Evolutionary conservation across 805 yeast species (phyloP).

Genomic region (Candida piceae): DNA sequence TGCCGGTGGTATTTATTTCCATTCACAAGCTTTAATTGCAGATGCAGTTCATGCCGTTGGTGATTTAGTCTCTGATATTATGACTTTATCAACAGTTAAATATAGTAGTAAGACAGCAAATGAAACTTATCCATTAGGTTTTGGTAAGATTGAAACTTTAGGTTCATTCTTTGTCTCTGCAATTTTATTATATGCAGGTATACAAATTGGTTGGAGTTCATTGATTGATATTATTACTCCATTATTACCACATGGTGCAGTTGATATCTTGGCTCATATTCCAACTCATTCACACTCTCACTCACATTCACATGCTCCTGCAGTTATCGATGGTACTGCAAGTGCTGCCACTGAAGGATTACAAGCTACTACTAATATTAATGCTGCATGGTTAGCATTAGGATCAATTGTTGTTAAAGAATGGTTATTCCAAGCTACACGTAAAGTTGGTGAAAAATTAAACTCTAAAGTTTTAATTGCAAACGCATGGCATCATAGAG

Average conservation of each 20-base stretch:
- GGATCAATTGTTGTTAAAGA: conserved; percentile 86
- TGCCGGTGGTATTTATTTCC: conserved; percentile 84
- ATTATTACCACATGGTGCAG: conserved; percentile 54
- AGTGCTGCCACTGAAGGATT: conserved; percentile 16
- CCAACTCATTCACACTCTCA: conserved; percentile 53
- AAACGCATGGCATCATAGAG: conserved; percentile 98
- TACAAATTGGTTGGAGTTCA: conserved; percentile 86
- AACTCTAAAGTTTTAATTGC: conserved; percentile 90
- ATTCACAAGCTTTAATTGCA: conserved; percentile 90
- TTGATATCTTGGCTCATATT: conserved; percentile 47
- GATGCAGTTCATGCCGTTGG: conserved; percentile 93
- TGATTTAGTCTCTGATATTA: conserved; percentile 83
- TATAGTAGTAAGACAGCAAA: conserved; percentile 60
- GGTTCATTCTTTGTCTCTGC: conserved; percentile 88
- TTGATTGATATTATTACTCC: conserved; percentile 64
- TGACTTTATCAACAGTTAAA: conserved; percentile 85
- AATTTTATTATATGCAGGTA: conserved; percentile 79
- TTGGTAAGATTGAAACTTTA: conserved; percentile 87
- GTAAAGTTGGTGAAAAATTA: conserved; percentile 68
- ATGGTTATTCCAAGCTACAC: conserved; percentile 78
- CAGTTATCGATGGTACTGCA: conserved; percentile 21
- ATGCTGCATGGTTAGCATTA: conserved; percentile 95
- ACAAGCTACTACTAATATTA: conserved; percentile 59
- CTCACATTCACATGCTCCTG: conserved; percentile 33
- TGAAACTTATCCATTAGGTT: conserved; percentile 71